Evolutionary conservation across 257 asterid genomes (phyloP), one percentile per base, ranked within the genome.

Genomic region (Leptodermis oblonga): DNA sequence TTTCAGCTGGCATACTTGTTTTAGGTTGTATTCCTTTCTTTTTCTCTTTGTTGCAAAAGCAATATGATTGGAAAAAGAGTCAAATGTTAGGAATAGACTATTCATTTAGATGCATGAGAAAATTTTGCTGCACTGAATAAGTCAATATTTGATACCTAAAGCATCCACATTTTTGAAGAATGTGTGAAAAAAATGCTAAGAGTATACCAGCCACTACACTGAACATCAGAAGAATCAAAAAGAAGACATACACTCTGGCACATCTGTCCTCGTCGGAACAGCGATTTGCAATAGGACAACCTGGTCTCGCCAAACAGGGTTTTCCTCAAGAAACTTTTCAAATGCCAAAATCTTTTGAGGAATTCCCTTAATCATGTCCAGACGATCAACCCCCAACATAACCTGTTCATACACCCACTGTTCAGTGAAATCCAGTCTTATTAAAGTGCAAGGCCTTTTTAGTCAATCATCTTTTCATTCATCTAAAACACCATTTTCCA

Each of bases 251-350:
- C 98, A 92, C 83, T 92, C 98, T 7, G 98, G 95, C 76, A 92
- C 96, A 78, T 92, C 98, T 7, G 97, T 90, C 81, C 98, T 82
- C 69, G 98, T 92, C 64, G 97, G 98, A 52, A 92, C 98, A 53
- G 96, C 98, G 75, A 92, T 90, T 85, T 92, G 98, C 62, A 92
- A 86, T 59, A 90, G 76, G 70, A 92, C 97, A 46, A 92, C 96
- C 81, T 88, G 90, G 82, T 88, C 96, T 8, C 81, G 87, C 98
- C 98, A 92, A 62, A 77, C 61, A 26, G 96, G 92, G 74, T 92
- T 92, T 86, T 92, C 98, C 81, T 92, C 98, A 25, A 92, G 96
- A 74, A 92, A 90, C 74, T 92, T 90, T 76, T 92, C 98, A 82
- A 92, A 90, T 70, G 98, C 98, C 86, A 92, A 82, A 70, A 92